Evolutionary conservation across 2,329 filamentous ascomycete genomes (phyloP), one percentile per base, ranked within the genome.

Genomic region (Hypoxylon sp.): DNA sequence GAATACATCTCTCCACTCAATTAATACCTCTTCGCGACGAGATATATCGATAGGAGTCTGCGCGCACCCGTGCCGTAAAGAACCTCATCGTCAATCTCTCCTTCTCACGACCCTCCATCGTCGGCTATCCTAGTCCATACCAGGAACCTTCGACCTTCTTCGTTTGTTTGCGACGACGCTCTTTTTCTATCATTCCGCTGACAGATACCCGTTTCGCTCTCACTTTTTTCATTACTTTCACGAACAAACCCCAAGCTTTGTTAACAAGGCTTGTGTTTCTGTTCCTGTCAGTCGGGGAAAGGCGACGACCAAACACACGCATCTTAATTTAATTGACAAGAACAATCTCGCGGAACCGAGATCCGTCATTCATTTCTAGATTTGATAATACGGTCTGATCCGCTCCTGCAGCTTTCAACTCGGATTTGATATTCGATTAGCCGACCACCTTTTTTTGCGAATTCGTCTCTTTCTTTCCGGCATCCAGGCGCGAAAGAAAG

Each of bases 351-450:
- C 24, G 26, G 17, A 51, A 58, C 33, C 59, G 66, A 65, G 63
- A 63, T 63, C 51, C 63, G 66, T 67, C 72, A 64, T 75, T 67
- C 64, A 71, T 59, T 74, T 74, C 67, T 63, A 33, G 39, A 52
- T 46, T 58, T 47, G 50, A 66, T 58, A 44, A 46, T 54, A 46
- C 55, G 17, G 58, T 50, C 66, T 67, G 51, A 48, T 53, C 55
- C 58, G 39, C 52, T 42, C 50, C 26, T 63, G 53, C 66, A 66
- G 62, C 59, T 22, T 62, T 70, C 64, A 64, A 46, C 64, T 74
- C 74, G 75, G 66, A 74, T 77, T 77, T 76, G 76, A 77, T 65
- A 77, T 77, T 73, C 74, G 75, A 75, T 59, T 59, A 66, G 19
- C 5, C 71, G 39, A 67, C 63, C 60, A 17, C 35, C 59, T 62